These are phyloP conservation scores for Emmonsiellopsis sp. DNA, from an alignment of 2,329 filamentous ascomycete genomes.

Conservation along the genomic window DNA sequence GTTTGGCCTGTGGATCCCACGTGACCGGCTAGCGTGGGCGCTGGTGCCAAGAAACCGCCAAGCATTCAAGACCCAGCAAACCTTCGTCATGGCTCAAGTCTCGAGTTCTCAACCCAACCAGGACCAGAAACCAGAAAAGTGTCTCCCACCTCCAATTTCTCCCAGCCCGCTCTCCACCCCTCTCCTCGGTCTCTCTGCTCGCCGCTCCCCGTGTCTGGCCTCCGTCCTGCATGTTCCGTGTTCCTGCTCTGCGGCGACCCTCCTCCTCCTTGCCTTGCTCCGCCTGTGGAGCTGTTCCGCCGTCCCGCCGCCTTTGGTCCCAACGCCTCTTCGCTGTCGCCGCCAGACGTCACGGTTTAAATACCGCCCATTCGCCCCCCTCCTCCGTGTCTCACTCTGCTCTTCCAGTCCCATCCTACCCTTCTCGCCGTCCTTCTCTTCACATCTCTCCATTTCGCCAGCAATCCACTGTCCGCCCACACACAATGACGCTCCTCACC, in stretches of 20 bases:
- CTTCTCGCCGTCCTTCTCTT: not conserved
- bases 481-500: constrained; percentile 39
- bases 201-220: not conserved
- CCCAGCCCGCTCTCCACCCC: no score
- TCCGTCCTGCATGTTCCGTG: not conserved
- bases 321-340: not conserved
- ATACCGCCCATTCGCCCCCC: not conserved
- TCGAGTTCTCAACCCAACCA: not conserved
- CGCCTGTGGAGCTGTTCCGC: not conserved
- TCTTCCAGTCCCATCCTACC: not conserved
- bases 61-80: no score
- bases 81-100: no score
- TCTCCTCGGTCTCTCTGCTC: not conserved
- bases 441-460: not conserved
- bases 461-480: not conserved
- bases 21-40: not conserved
- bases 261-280: not conserved
- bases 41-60: no score
- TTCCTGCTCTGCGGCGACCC: not conserved
- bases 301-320: not conserved
- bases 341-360: not conserved
- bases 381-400: not conserved
- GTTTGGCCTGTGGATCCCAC: not conserved
- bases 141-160: no score
- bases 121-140: no score